Evolutionary conservation across 176 grass and related monocot genomes (phyloP).

Genomic region (Zizania latifolia): DNA sequence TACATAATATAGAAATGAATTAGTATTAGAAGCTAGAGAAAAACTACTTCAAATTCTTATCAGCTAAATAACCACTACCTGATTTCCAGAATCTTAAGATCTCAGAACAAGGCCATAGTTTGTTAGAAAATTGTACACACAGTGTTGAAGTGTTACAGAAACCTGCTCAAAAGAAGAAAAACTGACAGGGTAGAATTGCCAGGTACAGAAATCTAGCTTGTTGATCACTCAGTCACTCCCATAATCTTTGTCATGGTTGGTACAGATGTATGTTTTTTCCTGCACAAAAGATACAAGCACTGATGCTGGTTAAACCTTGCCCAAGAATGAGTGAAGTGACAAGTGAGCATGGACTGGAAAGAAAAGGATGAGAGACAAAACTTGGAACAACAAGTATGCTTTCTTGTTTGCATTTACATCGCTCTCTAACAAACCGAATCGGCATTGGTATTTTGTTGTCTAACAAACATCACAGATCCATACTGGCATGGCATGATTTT

Average conservation of each 20-base stretch:
- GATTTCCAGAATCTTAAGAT: too few species aligned
- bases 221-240: neutral
- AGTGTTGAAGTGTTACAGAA: too few species aligned
- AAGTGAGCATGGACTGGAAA: constrained; percentile 1
- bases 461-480: constrained; percentile 10
- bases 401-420: constrained; percentile 10
- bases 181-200: neutral
- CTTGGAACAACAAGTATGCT: constrained; percentile 11
- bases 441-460: neutral
- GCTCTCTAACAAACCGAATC: neutral
- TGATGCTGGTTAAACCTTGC: constrained; percentile 12
- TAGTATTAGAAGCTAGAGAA: too few species aligned
- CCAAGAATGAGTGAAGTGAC: neutral
- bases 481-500: constrained; percentile 17
- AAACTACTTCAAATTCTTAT: too few species aligned
- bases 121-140: too few species aligned
- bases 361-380: neutral
- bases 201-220: neutral
- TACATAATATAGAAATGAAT: too few species aligned
- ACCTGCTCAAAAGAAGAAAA: too few species aligned
- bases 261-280: neutral
- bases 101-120: too few species aligned
- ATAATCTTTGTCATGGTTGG: neutral
- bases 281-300: constrained; percentile 10
- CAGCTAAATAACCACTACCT: too few species aligned